phyloP scores from a whole-genome alignment of 257 asterid species.

The Primulina huaijiensis region DNA sequence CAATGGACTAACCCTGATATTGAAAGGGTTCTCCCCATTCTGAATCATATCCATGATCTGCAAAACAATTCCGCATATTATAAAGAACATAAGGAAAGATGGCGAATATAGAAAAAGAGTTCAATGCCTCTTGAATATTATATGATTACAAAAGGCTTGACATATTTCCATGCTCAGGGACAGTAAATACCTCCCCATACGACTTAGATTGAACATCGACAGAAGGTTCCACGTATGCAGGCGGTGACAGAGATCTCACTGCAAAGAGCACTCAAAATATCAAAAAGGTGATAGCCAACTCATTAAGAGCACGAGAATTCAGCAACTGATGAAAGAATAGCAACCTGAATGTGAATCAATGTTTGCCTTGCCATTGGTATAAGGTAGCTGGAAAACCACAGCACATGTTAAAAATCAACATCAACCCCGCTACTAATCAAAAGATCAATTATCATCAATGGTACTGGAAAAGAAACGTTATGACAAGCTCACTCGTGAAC shows the following conservation, averaged over 20 bases:
- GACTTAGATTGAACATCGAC: conserved; percentile 75
- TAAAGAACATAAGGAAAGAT: neutral
- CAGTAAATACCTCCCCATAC: conserved; percentile 72
- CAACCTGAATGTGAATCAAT: conserved; percentile 61
- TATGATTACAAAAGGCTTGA: neutral
- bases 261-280: conserved; percentile 30
- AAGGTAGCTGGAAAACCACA: conserved; percentile 60
- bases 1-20: conserved; percentile 64
- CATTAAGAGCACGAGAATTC: neutral
- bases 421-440: neutral
- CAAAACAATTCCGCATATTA: conserved; percentile 24
- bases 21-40: conserved; percentile 92
- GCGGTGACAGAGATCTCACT: conserved; percentile 72
- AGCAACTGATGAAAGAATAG: conserved; percentile 23
- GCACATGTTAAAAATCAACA: conserved; percentile 9
- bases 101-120: conserved; percentile 3
- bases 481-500: conserved; percentile 54
- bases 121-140: neutral
- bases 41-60: conserved; percentile 94
- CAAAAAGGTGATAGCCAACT: neutral
- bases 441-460: neutral
- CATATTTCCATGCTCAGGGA: conserved; percentile 6
- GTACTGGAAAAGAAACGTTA: conserved; percentile 12
- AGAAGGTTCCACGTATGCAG: conserved; percentile 65
- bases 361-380: conserved; percentile 65